Percentiles rank a stretch among this genome's conserved stretches.
phyloP scores from a whole-genome alignment of 257 asterid genomes.

The Henckelia pumila region DNA sequence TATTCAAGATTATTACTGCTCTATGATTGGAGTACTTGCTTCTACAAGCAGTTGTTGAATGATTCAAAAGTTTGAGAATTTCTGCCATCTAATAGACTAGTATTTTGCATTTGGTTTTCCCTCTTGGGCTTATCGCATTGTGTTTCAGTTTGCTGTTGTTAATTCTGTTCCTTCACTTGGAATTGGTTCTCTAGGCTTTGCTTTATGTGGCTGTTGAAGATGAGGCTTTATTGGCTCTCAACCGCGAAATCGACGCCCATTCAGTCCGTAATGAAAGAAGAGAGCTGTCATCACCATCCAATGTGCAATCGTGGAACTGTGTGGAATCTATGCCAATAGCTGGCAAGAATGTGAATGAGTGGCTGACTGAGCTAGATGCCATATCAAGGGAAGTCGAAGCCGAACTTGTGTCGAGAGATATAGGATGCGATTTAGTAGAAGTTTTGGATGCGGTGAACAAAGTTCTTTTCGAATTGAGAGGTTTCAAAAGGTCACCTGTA shows the following conservation, averaged over 20 bases:
- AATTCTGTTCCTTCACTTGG: not conserved
- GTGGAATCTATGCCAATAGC: constrained; percentile 71
- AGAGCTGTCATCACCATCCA: constrained; percentile 30
- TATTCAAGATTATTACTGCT: constrained; percentile 18
- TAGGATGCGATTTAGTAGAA: constrained; percentile 75
- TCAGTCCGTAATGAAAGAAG: constrained; percentile 60
- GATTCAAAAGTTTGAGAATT: not conserved
- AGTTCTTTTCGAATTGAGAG: constrained; percentile 68
- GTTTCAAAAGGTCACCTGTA: constrained; percentile 75
- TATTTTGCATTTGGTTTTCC: not conserved
- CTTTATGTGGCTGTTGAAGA: constrained; percentile 87
- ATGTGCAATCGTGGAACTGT: constrained; percentile 43
- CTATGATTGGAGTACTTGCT: not conserved
- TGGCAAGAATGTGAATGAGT: constrained; percentile 66
- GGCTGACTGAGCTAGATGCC: constrained; percentile 75
- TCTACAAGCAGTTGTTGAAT: too few species aligned
- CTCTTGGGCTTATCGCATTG: not conserved
- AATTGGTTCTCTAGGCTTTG: constrained; percentile 50
- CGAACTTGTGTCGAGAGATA: constrained; percentile 74
- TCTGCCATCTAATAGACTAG: not conserved
- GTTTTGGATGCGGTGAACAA: constrained; percentile 85
- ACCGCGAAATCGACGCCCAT: constrained; percentile 62
- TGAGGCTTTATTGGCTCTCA: constrained; percentile 66
- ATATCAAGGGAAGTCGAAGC: constrained; percentile 90
- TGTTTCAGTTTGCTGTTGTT: not conserved